phyloP scores from a whole-genome alignment of 129 eudicot species.

The Kitagawia praeruptora region DNA sequence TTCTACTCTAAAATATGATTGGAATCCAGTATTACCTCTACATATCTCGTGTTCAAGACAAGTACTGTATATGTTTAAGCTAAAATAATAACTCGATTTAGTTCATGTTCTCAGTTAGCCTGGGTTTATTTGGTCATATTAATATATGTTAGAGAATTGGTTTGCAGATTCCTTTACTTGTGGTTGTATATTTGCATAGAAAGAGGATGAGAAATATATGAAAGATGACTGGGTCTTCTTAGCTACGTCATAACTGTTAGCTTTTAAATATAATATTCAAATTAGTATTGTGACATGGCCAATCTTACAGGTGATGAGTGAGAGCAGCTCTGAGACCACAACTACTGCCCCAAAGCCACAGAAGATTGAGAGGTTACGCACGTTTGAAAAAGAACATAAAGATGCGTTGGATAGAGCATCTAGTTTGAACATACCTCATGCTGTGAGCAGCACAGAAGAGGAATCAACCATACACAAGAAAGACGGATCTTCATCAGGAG shows the following conservation, averaged over 20 bases:
- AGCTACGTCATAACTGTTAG: not conserved
- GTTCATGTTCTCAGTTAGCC: not conserved
- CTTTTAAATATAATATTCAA: not conserved
- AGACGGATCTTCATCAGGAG: constrained; percentile 30
- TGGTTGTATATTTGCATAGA: not conserved
- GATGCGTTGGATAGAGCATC: constrained; percentile 79
- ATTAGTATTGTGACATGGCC: not conserved
- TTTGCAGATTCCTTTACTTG: not conserved
- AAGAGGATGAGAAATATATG: not conserved
- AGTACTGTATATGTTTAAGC: not conserved
- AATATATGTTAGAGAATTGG: not conserved
- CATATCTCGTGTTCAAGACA: not conserved
- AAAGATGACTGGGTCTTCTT: not conserved
- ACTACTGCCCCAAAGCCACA: constrained; percentile 59
- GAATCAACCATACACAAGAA: constrained; percentile 12
- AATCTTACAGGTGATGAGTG: constrained; percentile 42
- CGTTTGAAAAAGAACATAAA: constrained; percentile 63
- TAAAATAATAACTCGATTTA: not conserved
- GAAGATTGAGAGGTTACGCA: constrained; percentile 43
- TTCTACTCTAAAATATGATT: not conserved
- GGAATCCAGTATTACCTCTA: not conserved
- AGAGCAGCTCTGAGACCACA: constrained; percentile 35
- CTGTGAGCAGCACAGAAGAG: constrained; percentile 23
- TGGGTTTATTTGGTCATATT: not conserved
- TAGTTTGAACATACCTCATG: constrained; percentile 72